Conservation (phyloP, 257 asterid genomes). For the Dorcoceras hygrometricum region DNA sequence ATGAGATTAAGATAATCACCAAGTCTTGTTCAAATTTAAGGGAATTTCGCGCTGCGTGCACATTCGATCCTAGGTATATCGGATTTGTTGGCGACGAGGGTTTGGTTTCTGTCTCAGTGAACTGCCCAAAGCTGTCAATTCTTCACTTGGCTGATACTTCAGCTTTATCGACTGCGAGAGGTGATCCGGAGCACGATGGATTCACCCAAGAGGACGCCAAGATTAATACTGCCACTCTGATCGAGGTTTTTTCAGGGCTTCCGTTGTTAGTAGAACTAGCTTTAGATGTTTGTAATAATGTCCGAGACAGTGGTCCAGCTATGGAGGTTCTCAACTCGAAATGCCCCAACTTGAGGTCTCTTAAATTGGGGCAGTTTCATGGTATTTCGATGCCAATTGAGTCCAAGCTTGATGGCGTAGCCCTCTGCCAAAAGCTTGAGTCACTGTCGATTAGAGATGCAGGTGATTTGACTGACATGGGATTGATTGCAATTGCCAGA, state of each 20-base stretch:
- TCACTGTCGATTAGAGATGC: conserved; percentile 66
- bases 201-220: conserved; percentile 54
- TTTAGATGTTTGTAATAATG: conserved; percentile 65
- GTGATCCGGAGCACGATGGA: conserved; percentile 54
- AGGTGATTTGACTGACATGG: conserved; percentile 77
- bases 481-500: conserved; percentile 85
- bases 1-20: conserved; percentile 58
- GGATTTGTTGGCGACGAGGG: conserved; percentile 76
- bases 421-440: conserved; percentile 64
- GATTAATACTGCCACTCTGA: conserved; percentile 55
- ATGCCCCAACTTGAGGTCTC: conserved; percentile 62
- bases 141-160: conserved; percentile 79
- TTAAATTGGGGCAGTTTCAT: conserved; percentile 78
- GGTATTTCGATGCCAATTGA: conserved; percentile 72
- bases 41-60: conserved; percentile 61
- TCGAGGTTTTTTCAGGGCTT: conserved; percentile 80
- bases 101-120: conserved; percentile 49
- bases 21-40: conserved; percentile 57
- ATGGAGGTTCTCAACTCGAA: conserved; percentile 63
- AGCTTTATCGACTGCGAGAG: conserved; percentile 45
- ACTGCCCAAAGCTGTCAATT: conserved; percentile 56
- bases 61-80: conserved; percentile 76
- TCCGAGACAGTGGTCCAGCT: conserved; percentile 75
- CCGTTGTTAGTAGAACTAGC: conserved; percentile 66
- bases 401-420: conserved; percentile 78